Conservation (phyloP, 306 rosid species). For the Adenanthera pavonina region DNA sequence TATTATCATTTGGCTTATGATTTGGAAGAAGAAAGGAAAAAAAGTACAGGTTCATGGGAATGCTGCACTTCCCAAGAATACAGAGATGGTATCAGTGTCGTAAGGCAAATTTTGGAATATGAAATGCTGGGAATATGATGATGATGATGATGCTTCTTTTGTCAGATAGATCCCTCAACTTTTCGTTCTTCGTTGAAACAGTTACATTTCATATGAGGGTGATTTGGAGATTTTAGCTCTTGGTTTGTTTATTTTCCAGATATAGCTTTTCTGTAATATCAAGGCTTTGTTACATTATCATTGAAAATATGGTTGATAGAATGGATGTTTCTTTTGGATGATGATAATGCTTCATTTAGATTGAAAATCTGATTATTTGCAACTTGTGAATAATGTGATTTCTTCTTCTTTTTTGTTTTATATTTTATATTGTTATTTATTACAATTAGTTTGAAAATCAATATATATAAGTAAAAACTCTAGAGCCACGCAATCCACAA, state of each 20-base stretch:
- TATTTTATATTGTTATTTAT: too few relatives aligned
- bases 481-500: too few relatives aligned
- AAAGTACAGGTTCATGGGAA: slow-evolving; percentile 38
- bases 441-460: too few relatives aligned
- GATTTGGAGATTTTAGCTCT: slow-evolving; percentile 28
- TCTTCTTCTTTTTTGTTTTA: too few relatives aligned
- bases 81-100: slow-evolving; percentile 26
- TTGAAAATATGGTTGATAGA: slow-evolving; percentile 33
- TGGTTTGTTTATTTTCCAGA: slow-evolving; percentile 19
- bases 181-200: background rate
- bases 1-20: slow-evolving; percentile 36
- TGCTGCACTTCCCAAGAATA: slow-evolving; percentile 31
- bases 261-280: background rate
- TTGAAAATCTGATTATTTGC: background rate
- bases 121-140: slow-evolving; percentile 33
- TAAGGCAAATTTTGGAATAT: slow-evolving; percentile 39
- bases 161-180: slow-evolving; percentile 31
- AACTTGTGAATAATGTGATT: too few relatives aligned
- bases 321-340: slow-evolving; percentile 14
- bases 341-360: slow-evolving; percentile 2
- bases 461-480: too few relatives aligned
- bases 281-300: background rate
- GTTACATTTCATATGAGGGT: slow-evolving; percentile 33
- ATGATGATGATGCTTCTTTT: slow-evolving; percentile 32
- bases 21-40: slow-evolving; percentile 30